Evolutionary conservation across 495 filamentous ascomycete species (phyloP), one percentile per base, ranked within the genome.

Genomic region (Aspergillus homomorphus): DNA sequence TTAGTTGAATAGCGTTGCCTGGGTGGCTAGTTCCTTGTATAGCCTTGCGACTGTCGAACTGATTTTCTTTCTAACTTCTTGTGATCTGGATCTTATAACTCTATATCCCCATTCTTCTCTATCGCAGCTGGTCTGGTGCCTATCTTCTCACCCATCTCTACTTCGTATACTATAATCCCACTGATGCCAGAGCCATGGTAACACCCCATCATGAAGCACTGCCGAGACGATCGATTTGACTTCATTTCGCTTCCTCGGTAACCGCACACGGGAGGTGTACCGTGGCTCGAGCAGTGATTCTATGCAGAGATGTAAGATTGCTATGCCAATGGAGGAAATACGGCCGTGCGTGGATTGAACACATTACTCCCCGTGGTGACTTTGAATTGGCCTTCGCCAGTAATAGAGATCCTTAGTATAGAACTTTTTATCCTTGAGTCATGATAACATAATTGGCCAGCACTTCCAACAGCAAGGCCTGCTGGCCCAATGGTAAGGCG

Each of bases 401-500:
- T n/a, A n/a, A n/a, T n/a, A n/a, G n/a, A n/a, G n/a, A n/a, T n/a
- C n/a, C n/a, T n/a, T n/a, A n/a, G n/a, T n/a, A n/a, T n/a, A n/a
- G n/a, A n/a, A n/a, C 26, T 30, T 30, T 44, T 28, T 38, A 8
- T 18, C 30, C 23, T 24, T 54, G 16, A 20, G 10, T 45, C 45
- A 33, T 55, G 4, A 12, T 28, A 18, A 22, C 21, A 48, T 12
- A 18, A 16, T 26, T 18, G 9, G 4, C 6, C 38, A n/a, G 0
- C 1, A 33, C 30, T 20, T 21, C 45, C 45, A 56, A 21, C 66
- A 71, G 53, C 24, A 28, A 18, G 73, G 66, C 73, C 74, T 66
- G 74, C 75, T 85, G 79, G 82, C 81, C 79, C 80, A 85, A 85
- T 86, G 83, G 83, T 79, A 86, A 86, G 83, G 82, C 82, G 82